Evolutionary conservation across 2,329 filamentous ascomycete genomes (phyloP), one percentile per base, ranked within the genome.

Genomic region (Lizonia empirigonia): DNA sequence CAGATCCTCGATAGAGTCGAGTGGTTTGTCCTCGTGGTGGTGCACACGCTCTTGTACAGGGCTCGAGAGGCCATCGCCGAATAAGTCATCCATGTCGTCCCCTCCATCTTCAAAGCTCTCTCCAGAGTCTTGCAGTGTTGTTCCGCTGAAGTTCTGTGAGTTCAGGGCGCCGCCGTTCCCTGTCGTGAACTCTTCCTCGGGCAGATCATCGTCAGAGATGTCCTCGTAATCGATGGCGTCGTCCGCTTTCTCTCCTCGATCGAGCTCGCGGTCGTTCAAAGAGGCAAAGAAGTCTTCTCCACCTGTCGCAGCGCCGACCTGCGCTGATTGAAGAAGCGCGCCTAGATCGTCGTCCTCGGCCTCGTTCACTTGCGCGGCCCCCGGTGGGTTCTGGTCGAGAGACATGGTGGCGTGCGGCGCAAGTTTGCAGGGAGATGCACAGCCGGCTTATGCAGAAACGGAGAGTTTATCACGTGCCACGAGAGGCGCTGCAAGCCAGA

Each of bases 171-270:
- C 63, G 35, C 54, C 57, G 9, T 59, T 62, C 30, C 58, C 64
- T 34, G 33, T 40, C 24, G 54, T 59, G 18, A 63, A 60, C 51
- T 86, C 82, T 53, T 90, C 86, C 57, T 94, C 90, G 6, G 91
- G 88, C 7, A 96, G 81, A 57, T 97, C 92, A 68, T 95, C 91
- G 70, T 97, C 93, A 59, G 88, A 88, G 56, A 97, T 92, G 67
- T 96, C 90, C 69, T 90, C 91, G 64, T 82, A 99, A 69, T 99
- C 94, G 56, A 94, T 77, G 32, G 94, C 94, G 75, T 97, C 90
- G 53, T 91, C 91, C 46, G 91, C 93, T 74, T 99, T 99, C 71
- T 91, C 88, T 16, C 80, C 82, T 44, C 71, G 62, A 44, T 79
- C 77, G 44, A 81, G 71, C 44, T 72, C 67, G 26, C 66, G 59